phyloP scores from a whole-genome alignment of 2,329 filamentous ascomycete species.

The Phaeosphaeria sp. region DNA sequence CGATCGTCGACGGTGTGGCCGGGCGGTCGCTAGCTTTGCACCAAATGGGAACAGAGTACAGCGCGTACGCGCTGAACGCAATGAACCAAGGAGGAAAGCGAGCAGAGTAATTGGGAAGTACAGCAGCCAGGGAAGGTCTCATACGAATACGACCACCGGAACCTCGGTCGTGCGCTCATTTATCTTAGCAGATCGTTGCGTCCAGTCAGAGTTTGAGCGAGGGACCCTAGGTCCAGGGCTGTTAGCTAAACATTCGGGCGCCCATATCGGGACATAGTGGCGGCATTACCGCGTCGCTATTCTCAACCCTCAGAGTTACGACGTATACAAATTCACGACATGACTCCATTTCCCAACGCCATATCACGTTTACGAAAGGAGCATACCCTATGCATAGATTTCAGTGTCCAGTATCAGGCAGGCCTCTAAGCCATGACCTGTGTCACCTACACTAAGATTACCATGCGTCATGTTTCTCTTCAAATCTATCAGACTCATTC shows the following conservation, averaged over 20 bases:
- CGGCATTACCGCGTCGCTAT: neutral
- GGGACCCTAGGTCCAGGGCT: neutral
- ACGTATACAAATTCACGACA: constrained; percentile 2
- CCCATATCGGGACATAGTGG: neutral
- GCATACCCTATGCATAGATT: neutral
- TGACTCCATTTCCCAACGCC: neutral
- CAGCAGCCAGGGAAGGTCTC: neutral
- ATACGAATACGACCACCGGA: neutral
- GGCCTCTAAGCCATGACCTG: neutral
- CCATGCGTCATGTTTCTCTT: neutral
- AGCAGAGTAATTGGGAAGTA: neutral
- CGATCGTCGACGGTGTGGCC: neutral
- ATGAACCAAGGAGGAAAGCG: neutral
- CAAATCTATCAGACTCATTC: too few species aligned
- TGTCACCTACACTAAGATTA: neutral
- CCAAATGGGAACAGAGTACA: neutral
- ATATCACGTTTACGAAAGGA: neutral
- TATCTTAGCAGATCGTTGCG: neutral
- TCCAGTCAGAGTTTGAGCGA: neutral
- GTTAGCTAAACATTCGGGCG: too few species aligned
- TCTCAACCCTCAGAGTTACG: neutral
- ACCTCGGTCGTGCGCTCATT: neutral
- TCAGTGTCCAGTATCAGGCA: neutral
- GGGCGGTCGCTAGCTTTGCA: neutral
- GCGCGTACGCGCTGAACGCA: neutral